Percentiles rank a stretch among this genome's conserved stretches.
Conservation (phyloP, 805 yeast species). For the Saturnispora halmiae region DNA sequence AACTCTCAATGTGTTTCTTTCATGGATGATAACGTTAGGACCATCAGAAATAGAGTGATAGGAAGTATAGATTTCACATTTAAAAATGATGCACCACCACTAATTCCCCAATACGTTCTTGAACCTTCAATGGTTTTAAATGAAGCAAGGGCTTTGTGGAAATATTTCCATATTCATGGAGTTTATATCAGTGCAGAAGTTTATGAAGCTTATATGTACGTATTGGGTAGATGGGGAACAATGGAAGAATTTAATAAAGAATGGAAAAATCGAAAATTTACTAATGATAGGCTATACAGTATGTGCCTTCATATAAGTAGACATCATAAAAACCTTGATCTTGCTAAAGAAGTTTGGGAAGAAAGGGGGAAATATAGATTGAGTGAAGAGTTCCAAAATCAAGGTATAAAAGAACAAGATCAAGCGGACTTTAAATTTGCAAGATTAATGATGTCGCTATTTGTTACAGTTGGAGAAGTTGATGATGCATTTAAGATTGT, state of each 20-base stretch:
- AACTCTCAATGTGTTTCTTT: slow-evolving; percentile 26
- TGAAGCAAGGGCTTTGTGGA: slow-evolving; percentile 75
- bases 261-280: slow-evolving; percentile 22
- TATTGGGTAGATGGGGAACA: slow-evolving; percentile 31
- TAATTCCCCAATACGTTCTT: slow-evolving; percentile 43
- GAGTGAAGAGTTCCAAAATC: slow-evolving; percentile 37
- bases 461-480: slow-evolving; percentile 45
- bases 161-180: slow-evolving; percentile 30
- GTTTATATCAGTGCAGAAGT: slow-evolving; percentile 31
- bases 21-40: slow-evolving; percentile 33
- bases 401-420: slow-evolving; percentile 32
- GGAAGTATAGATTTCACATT: slow-evolving; percentile 26
- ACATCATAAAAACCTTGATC: slow-evolving; percentile 40
- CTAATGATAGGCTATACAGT: slow-evolving; percentile 42
- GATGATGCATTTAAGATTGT: slow-evolving; percentile 67
- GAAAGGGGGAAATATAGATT: slow-evolving; percentile 72
- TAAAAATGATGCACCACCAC: slow-evolving; percentile 51
- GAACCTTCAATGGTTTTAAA: slow-evolving; percentile 40
- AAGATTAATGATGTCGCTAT: slow-evolving; percentile 50
- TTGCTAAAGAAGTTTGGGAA: slow-evolving; percentile 62
- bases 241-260: slow-evolving; percentile 31
- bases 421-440: slow-evolving; percentile 63
- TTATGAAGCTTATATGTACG: slow-evolving; percentile 44
- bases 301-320: slow-evolving; percentile 61
- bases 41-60: slow-evolving; percentile 32